Base-by-base conservation (phyloP, 1,284 basidiomycete genomes). In the Mycena sp. region DNA sequence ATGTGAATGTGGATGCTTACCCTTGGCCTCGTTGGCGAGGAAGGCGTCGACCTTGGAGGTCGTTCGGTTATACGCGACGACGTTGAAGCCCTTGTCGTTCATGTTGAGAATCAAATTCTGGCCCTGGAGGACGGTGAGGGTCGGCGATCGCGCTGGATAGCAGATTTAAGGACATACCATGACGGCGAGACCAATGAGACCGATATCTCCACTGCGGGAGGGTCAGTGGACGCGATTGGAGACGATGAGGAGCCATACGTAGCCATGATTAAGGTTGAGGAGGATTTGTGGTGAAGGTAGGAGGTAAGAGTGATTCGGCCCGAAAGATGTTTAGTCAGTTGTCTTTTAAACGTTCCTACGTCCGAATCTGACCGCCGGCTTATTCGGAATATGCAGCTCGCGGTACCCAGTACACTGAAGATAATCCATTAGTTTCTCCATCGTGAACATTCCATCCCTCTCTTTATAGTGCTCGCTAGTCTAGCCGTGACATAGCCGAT, bases 1-100 rank as follows among this genome's bases (percentile, higher is more conserved):
- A 78, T 66, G 37, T 34, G 30, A 34, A 34, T 34, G 72, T 3
- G 59, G 62, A 76, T 77, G 74, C 81, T 73, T 79, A 96, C 97
- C 97, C 90, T 99, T 99, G 76, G 98, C 98, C 86, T 99, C 96
- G 83, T 98, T 96, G 75, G 88, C 91, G 74, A 99, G 91, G 91
- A 99, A 99, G 82, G 90, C 82, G 83, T 98, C 96, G 77, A 99
- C 97, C 86, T 99, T 99, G 86, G 91, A 93, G 78, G 92, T 94
- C 62, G 97, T 99, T 78, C 97, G 95, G 89, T 99, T 99, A 88
- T 94, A 99, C 34, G 96, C 96, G 77, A 96, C 93, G 79, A 99
- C 98, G 76, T 86, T 96, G 88, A 96, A 99, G 66, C 98, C 98
- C 87, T 99, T 99, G 89, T 99, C 97, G 83, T 97, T 97, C 95